Base-by-base conservation (phyloP, 768 basidiomycete species). In the Dacryopinax spathularia region DNA sequence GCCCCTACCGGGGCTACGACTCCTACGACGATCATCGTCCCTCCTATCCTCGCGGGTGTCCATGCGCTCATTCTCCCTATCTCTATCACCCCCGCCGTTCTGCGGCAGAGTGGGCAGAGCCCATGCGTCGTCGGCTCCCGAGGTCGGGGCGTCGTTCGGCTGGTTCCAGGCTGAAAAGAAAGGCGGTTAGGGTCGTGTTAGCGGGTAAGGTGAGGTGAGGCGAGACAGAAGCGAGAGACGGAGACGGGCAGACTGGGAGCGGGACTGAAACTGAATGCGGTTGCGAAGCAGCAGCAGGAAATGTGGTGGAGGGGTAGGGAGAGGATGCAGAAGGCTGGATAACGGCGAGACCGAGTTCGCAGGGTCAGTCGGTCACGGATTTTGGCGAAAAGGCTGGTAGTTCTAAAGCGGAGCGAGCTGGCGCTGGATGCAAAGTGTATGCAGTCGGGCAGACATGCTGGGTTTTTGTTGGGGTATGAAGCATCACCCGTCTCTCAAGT, bases 181-280 rank as follows among this genome's bases (percentile, higher is more conserved):
- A 56, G 48, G 48, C 48, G 48, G 48, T 56, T 56, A 56, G 48
- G 48, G 48, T 56, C 48, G 48, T 41, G 48, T 56, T 20, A 56
- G 48, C n/a, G n/a, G n/a, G n/a, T 37, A 10, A 37, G 48, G 48
- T 56, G 5, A 56, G 22, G 48, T 56, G 48, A 56, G 48, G 48
- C 29, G 48, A 56, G 29, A 56, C 48, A 29, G 7, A n/a, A n/a
- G n/a, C n/a, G n/a, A n/a, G n/a, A 56, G 48, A 27, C 9, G 29
- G 48, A 29, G 48, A 56, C 13, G 25, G 13, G 18, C 15, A 29
- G 48, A 56, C 48, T n/a, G n/a, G n/a, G n/a, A n/a, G n/a, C n/a
- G n/a, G n/a, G n/a, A n/a, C n/a, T n/a, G n/a, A n/a, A n/a, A n/a
- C n/a, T n/a, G 48, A 15, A 56, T 56, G 29, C 25, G 48, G 48